These are phyloP conservation scores for Heteromeles arbutifolia DNA, from an alignment of 306 rosid species.

Conservation along the genomic window DNA sequence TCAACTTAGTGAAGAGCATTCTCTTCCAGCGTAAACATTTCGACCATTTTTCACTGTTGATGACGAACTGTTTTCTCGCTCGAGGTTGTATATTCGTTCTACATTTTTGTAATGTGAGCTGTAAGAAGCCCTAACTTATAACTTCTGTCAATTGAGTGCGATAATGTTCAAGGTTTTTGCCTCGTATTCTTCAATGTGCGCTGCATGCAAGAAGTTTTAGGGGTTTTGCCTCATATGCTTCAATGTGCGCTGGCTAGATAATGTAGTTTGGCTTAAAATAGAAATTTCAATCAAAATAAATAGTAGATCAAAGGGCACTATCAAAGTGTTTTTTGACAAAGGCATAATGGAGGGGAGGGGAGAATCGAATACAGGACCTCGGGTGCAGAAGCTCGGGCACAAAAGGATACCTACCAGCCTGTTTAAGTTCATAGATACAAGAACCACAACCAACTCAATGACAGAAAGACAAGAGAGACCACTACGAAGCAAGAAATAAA, in stretches of 20 bases:
- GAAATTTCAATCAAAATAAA: neutral
- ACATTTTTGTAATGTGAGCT: neutral
- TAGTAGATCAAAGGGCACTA: neutral
- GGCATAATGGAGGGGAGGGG: too few species aligned
- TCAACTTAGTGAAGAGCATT: conserved; percentile 6
- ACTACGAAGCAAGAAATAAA: neutral
- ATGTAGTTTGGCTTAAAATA: neutral
- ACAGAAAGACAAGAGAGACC: neutral
- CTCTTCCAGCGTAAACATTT: neutral
- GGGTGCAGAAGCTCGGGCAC: too few species aligned
- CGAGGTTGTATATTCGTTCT: neutral
- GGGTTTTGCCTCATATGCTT: neutral
- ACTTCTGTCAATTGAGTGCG: neutral
- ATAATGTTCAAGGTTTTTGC: neutral
- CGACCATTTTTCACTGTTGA: neutral
- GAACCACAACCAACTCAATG: conserved; percentile 9
- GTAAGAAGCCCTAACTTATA: too few species aligned
- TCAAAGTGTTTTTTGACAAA: neutral
- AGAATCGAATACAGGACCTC: too few species aligned
- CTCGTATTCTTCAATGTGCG: neutral
- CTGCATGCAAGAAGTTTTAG: too few species aligned
- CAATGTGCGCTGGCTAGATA: neutral
- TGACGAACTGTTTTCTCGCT: neutral
- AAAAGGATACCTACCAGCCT: too few species aligned
- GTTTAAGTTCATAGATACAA: too few species aligned